Conservation (phyloP, 768 basidiomycete species). For the Imleria badia region DNA sequence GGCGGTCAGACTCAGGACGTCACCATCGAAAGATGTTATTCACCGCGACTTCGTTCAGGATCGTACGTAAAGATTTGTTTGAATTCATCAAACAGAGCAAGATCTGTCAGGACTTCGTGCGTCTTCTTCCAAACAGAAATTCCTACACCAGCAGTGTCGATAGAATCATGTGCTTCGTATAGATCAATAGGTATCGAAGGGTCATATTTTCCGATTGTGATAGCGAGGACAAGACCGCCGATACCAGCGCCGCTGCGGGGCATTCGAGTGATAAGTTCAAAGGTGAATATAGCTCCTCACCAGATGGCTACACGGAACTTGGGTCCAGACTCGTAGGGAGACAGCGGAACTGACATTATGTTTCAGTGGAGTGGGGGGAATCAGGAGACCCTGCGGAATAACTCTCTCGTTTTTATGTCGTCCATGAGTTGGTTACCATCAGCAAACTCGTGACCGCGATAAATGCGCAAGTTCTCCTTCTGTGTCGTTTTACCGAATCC, state of each 20-base stretch:
- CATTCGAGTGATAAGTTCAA: neutral
- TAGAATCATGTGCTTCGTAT: constrained; percentile 46
- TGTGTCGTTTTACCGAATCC: no score
- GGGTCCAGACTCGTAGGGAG: neutral
- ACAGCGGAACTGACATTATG: neutral
- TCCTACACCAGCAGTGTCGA: constrained; percentile 43
- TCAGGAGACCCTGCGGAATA: no score
- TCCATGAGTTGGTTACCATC: neutral
- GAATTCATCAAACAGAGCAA: constrained; percentile 42
- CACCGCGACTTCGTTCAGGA: constrained; percentile 15
- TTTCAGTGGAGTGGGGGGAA: neutral
- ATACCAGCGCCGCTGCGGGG: constrained; percentile 39
- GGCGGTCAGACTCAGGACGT: neutral
- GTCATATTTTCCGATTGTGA: constrained; percentile 36
- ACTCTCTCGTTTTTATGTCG: neutral
- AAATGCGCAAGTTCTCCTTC: no score
- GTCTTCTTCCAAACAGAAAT: constrained; percentile 47
- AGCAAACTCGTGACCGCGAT: no score
- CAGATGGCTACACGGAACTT: constrained; percentile 27
- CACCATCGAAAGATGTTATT: neutral
- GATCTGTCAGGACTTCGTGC: constrained; percentile 42
- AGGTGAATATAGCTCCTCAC: neutral
- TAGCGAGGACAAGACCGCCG: constrained; percentile 44
- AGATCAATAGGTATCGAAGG: constrained; percentile 37
- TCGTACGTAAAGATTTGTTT: constrained; percentile 10